A percentile compares a stretch with the other conserved stretches of the same genome.
Conservation (phyloP, 441 rosid genomes). For the Corymbia citriodora region DNA sequence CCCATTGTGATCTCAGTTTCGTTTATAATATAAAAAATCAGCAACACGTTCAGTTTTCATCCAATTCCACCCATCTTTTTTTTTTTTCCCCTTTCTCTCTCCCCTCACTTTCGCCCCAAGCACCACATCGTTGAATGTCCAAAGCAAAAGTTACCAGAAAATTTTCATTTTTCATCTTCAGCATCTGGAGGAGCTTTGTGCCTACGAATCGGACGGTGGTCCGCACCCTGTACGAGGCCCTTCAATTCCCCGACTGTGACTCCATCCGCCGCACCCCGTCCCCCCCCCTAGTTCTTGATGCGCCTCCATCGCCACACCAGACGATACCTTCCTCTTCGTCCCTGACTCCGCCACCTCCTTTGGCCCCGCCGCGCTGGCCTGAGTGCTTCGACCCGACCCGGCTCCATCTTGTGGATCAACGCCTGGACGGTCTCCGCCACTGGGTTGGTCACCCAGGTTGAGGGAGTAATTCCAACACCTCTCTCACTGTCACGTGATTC, state of each 20-base stretch:
- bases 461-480: conserved; percentile 52
- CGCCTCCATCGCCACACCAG: background rate
- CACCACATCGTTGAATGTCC: background rate
- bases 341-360: conserved; percentile 28
- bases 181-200: background rate
- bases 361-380: conserved; percentile 30
- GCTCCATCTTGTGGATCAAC: conserved; percentile 47
- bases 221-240: background rate
- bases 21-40: too few species aligned
- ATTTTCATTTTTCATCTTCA: background rate
- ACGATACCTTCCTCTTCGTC: conserved; percentile 32
- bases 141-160: background rate
- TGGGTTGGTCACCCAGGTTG: conserved; percentile 52
- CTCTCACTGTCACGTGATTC: conserved; percentile 34
- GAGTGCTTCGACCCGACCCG: conserved; percentile 33
- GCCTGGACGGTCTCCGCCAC: conserved; percentile 42
- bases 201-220: background rate
- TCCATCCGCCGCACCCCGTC: conserved; percentile 22
- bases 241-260: too few species aligned
- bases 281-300: conserved; percentile 94
- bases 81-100: too few species aligned
- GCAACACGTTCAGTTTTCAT: too few species aligned
- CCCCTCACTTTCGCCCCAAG: too few species aligned
- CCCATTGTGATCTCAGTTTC: too few species aligned
- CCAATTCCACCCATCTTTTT: too few species aligned